Evolutionary conservation across 495 filamentous ascomycete genomes (phyloP).

Genomic region (Aspergillus kassunensis): DNA sequence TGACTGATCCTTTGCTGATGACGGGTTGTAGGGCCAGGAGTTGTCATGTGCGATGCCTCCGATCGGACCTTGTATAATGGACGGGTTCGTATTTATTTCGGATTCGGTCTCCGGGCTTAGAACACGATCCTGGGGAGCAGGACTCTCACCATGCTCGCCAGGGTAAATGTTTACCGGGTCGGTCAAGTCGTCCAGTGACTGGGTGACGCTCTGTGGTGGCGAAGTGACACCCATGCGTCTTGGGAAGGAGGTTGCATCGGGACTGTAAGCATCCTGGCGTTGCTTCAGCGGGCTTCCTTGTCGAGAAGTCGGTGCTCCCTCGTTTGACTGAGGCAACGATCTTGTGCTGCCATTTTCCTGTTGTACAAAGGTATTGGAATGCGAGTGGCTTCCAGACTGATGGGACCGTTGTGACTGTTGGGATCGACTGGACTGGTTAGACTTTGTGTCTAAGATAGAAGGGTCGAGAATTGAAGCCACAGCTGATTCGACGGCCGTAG

Average conservation of each 20-base stretch:
- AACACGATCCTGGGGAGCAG: slow-evolving; percentile 58
- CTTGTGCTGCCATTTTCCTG: slow-evolving; percentile 6
- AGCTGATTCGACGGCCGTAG: slow-evolving; percentile 73
- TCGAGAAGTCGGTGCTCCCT: slow-evolving; percentile 17
- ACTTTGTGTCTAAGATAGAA: slow-evolving; percentile 52
- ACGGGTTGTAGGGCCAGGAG: slow-evolving; percentile 51
- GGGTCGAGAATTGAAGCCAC: slow-evolving; percentile 84
- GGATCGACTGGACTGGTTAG: slow-evolving; percentile 29
- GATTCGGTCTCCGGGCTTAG: slow-evolving; percentile 47
- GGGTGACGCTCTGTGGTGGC: slow-evolving; percentile 72
- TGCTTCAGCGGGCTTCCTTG: slow-evolving; percentile 46
- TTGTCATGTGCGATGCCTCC: slow-evolving; percentile 43
- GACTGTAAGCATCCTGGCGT: slow-evolving; percentile 36
- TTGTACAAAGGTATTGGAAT: slow-evolving; percentile 28
- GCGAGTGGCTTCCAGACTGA: slow-evolving; percentile 29
- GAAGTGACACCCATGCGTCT: slow-evolving; percentile 53
- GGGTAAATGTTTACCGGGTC: slow-evolving; percentile 54
- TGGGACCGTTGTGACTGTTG: slow-evolving; percentile 35
- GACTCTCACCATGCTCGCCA: slow-evolving; percentile 54
- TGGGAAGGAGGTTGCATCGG: slow-evolving; percentile 43
- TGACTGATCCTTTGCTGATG: slow-evolving; percentile 44
- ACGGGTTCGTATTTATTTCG: slow-evolving; percentile 75
- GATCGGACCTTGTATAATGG: slow-evolving; percentile 62
- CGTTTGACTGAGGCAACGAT: slow-evolving; percentile 17
- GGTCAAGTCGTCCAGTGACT: slow-evolving; percentile 53